phyloP scores from a whole-genome alignment of 2,329 filamentous ascomycete genomes.

The Xylaria sp. region DNA sequence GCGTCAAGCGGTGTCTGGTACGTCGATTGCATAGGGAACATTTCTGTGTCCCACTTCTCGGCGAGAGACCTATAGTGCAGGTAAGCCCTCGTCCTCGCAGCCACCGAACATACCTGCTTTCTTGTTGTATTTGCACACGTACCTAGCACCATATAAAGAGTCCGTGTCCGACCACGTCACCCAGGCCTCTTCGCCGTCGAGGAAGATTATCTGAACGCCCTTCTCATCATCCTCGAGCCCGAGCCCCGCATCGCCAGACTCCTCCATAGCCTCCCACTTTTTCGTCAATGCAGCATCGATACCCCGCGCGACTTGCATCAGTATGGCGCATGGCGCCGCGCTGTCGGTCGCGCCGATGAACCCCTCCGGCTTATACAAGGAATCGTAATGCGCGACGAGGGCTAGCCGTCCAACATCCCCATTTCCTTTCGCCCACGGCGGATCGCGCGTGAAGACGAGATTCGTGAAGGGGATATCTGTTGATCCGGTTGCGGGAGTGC shows the following conservation, averaged over 20 bases:
- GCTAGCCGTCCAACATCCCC: constrained; percentile 85
- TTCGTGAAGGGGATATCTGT: constrained; percentile 84
- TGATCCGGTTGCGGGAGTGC: constrained; percentile 78
- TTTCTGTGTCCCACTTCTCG: constrained; percentile 77
- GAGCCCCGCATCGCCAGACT: constrained; percentile 61
- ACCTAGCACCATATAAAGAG: constrained; percentile 89
- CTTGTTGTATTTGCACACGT: constrained; percentile 34
- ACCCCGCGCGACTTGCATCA: constrained; percentile 84
- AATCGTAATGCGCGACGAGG: constrained; percentile 94
- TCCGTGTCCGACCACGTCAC: constrained; percentile 80
- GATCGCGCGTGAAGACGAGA: constrained; percentile 86
- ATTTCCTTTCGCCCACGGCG: constrained; percentile 73
- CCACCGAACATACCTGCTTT: neutral
- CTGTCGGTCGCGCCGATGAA: constrained; percentile 96
- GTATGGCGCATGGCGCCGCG: constrained; percentile 91
- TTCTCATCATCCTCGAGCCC: constrained; percentile 78
- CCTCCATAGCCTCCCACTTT: constrained; percentile 82
- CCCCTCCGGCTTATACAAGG: constrained; percentile 78
- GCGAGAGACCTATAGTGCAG: constrained; percentile 69
- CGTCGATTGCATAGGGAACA: constrained; percentile 76
- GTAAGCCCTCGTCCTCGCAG: constrained; percentile 9
- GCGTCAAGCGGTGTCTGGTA: constrained; percentile 79
- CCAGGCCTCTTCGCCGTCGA: constrained; percentile 97
- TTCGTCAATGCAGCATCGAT: constrained; percentile 81
- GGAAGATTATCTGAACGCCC: constrained; percentile 86